Conservation (phyloP, 352 stramenopile species). For the Thalassiosira tumida region DNA sequence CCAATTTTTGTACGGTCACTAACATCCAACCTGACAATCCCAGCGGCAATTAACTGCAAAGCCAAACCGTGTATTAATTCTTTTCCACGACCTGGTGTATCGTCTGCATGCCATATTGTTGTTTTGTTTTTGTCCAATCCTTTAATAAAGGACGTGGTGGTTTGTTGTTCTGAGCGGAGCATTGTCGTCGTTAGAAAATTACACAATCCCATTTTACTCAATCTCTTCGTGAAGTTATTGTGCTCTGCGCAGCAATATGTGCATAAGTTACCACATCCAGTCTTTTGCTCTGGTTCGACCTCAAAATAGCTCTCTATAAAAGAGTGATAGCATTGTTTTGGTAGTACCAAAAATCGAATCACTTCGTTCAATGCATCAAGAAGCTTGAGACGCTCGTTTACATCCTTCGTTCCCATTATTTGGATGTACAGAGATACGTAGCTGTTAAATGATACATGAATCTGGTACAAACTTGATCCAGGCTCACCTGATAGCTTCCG, state of each 20-base stretch:
- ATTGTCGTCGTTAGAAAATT: not conserved
- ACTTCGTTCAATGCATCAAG: conserved; percentile 1
- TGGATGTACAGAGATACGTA: conserved; percentile 33
- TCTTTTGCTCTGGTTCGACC: not conserved
- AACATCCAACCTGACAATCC: conserved; percentile 30
- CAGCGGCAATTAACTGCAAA: conserved; percentile 33
- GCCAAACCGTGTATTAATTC: conserved; percentile 31
- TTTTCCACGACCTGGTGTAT: not conserved
- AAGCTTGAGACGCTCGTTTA: not conserved
- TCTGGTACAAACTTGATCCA: conserved; percentile 22
- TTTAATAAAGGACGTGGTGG: not conserved
- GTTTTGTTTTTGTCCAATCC: conserved; percentile 12
- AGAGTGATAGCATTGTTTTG: conserved; percentile 45
- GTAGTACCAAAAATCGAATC: conserved; percentile 9
- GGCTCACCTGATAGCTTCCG: not conserved
- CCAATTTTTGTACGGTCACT: conserved; percentile 4
- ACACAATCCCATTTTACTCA: not conserved
- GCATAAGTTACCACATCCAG: conserved; percentile 25
- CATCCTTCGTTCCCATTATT: not conserved
- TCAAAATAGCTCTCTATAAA: conserved; percentile 56
- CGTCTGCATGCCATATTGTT: conserved; percentile 13
- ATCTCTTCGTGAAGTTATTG: not conserved
- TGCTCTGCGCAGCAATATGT: conserved; percentile 31
- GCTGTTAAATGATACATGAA: conserved; percentile 31
- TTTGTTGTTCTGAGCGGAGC: not conserved